Conservation (phyloP, 2,329 filamentous ascomycete genomes). For the Colletotrichum somersetense region DNA sequence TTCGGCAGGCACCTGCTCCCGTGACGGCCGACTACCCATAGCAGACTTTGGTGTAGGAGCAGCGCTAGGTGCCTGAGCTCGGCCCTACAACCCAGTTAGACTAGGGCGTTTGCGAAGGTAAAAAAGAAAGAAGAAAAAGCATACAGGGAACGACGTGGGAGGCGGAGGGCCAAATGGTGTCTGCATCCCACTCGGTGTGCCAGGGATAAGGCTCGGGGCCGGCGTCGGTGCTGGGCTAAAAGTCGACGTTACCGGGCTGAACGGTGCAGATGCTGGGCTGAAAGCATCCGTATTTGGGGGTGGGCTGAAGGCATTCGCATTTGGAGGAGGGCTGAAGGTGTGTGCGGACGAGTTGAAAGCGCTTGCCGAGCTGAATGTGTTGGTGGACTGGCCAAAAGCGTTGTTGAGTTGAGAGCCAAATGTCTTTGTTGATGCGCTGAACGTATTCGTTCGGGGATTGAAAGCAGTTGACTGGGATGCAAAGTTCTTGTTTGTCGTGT, state of each 20-base stretch:
- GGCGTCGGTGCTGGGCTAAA: constrained; percentile 40
- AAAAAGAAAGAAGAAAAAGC: background rate
- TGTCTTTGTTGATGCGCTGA: constrained; percentile 7
- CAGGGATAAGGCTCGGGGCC: constrained; percentile 31
- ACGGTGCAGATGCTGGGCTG: constrained; percentile 31
- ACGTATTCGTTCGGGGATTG: background rate
- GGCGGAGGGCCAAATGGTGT: constrained; percentile 39
- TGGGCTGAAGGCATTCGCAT: constrained; percentile 13
- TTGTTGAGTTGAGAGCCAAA: constrained; percentile 17
- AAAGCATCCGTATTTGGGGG: constrained; percentile 22
- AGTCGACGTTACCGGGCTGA: constrained; percentile 31
- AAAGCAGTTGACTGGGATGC: constrained; percentile 18
- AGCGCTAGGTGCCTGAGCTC: constrained; percentile 28
- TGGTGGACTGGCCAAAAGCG: constrained; percentile 8
- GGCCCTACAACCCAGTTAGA: constrained; percentile 35
- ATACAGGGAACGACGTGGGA: constrained; percentile 39
- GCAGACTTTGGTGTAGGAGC: constrained; percentile 48
- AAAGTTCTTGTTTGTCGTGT: constrained; percentile 13
- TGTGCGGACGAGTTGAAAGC: constrained; percentile 20
- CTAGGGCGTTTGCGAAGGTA: background rate
- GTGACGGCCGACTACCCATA: constrained; percentile 52
- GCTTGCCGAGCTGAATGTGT: constrained; percentile 16
- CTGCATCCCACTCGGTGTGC: constrained; percentile 30
- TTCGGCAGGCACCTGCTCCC: constrained; percentile 60
- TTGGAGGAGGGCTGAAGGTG: constrained; percentile 29